Conservation (phyloP, 495 filamentous ascomycete genomes). For the Hyaloscypha variabilis region DNA sequence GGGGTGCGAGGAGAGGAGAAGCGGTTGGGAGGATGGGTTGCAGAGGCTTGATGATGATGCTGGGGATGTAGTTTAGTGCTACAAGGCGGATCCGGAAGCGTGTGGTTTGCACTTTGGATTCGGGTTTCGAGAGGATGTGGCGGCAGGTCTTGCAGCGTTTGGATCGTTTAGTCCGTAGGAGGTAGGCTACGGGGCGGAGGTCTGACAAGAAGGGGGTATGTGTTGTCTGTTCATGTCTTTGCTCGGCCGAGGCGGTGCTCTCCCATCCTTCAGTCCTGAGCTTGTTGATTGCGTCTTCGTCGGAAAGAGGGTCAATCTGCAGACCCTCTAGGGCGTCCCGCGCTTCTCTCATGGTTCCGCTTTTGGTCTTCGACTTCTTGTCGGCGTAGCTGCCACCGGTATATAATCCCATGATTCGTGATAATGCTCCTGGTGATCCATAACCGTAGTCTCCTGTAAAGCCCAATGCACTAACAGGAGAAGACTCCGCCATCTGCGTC, state of each 20-base stretch:
- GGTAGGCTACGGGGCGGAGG: conserved; percentile 76
- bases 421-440: conserved; percentile 75
- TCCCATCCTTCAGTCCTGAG: conserved; percentile 45
- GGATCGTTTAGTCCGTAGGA: conserved; percentile 86
- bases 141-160: conserved; percentile 92
- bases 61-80: conserved; percentile 86
- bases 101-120: conserved; percentile 81
- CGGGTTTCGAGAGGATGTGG: conserved; percentile 95
- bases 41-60: conserved; percentile 69
- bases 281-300: conserved; percentile 47
- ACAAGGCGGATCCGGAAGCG: conserved; percentile 89
- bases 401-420: conserved; percentile 91
- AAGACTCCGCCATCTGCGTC: conserved; percentile 64
- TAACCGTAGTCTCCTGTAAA: conserved; percentile 64
- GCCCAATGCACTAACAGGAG: conserved; percentile 53
- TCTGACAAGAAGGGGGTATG: conserved; percentile 48
- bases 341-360: conserved; percentile 78
- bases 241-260: conserved; percentile 51
- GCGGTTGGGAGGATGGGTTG: conserved; percentile 50
- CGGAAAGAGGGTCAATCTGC: conserved; percentile 51
- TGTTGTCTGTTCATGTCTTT: conserved; percentile 44
- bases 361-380: conserved; percentile 69
- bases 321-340: conserved; percentile 69
- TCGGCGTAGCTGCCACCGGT: conserved; percentile 60
- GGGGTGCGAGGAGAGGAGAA: conserved; percentile 54